A percentile compares a stretch with the other conserved stretches of the same genome.
Evolutionary conservation across 345 rosid species (phyloP).

Genomic region (Gossypium herbaceum): DNA sequence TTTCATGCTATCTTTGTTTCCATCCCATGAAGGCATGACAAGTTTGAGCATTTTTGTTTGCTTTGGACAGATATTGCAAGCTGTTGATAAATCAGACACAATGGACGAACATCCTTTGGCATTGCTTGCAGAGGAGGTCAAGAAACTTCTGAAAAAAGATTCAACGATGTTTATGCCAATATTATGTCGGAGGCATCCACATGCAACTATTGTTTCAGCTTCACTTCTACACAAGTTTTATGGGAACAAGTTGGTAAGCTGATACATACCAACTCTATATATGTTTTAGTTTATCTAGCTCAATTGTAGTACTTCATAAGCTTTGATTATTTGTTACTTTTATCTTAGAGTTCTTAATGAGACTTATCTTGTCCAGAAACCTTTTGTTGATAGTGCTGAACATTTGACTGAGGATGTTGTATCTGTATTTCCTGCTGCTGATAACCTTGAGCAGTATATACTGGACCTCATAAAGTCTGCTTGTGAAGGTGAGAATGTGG

Average conservation of each 20-base stretch:
- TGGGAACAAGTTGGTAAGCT: conserved; percentile 81
- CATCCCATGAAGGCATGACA: conserved; percentile 4
- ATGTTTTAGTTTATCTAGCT: background rate
- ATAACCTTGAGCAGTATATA: conserved; percentile 83
- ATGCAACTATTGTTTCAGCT: conserved; percentile 64
- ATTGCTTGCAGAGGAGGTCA: conserved; percentile 84
- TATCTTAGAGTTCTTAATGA: conserved; percentile 17
- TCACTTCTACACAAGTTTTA: conserved; percentile 88
- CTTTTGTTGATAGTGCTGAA: conserved; percentile 81
- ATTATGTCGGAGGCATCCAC: conserved; percentile 80
- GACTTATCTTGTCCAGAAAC: conserved; percentile 63
- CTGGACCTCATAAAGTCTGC: conserved; percentile 55
- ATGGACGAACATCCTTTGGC: conserved; percentile 68
- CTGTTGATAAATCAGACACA: conserved; percentile 65
- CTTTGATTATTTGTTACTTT: conserved; percentile 6
- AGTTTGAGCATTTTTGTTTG: background rate
- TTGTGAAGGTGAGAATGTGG: conserved; percentile 57
- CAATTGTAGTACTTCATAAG: conserved; percentile 7
- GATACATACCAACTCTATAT: conserved; percentile 14
- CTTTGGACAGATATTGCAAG: conserved; percentile 52
- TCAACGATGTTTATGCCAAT: conserved; percentile 66
- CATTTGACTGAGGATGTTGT: conserved; percentile 89
- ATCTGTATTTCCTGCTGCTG: conserved; percentile 88
- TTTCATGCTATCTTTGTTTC: background rate
- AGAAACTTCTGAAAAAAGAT: conserved; percentile 71